Base-by-base conservation (phyloP, 2,329 filamentous ascomycete genomes). In the Arthrobotrys conoides region DNA sequence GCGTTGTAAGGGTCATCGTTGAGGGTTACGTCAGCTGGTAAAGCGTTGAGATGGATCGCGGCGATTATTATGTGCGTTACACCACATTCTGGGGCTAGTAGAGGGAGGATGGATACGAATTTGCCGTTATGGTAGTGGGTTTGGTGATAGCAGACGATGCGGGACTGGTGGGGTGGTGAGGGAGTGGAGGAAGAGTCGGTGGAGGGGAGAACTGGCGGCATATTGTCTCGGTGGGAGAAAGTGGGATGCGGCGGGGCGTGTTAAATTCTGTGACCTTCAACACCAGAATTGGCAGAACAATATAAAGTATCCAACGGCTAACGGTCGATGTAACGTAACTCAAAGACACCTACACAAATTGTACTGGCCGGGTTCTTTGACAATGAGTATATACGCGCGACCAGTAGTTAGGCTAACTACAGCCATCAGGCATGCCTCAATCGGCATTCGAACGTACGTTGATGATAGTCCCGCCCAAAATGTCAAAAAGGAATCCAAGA, bases 31-130 rank as follows among this genome's bases (percentile, higher is more conserved):
- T 89, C 87, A 8, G 87, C 87, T 0, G 92, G 90, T 20, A 85
- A 85, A 5, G 88, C 87, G 84, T 96, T 94, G 81, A 97, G 86
- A 84, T 97, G 94, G 76, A 97, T 90, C 12, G 94, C 94, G 5
- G 93, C 93, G 61, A 97, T 85, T 81, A 97, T 94, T 76, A 97
- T 87, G 85, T 97, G 94, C 0, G 94, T 97, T 63, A 90, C 85
- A 8, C 89, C 88, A 4, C 89, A 90, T 80, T 87, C 86, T 78
- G 89, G 86, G 48, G 86, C 86, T 68, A 90, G 83, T 49, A 92
- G 85, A 0, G 90, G 90, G 0, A 91, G 86, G 79, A 92, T 85
- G 5, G 90, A 90, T 79, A 91, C 87, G 80, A 88, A 88, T 36
- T 85, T 85, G 65, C 87, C 86, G 75, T 84, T 84, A 70, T 86